These are phyloP conservation scores for Moringa oleifera DNA, from an alignment of 345 rosid genomes.

Conservation along the genomic window DNA sequence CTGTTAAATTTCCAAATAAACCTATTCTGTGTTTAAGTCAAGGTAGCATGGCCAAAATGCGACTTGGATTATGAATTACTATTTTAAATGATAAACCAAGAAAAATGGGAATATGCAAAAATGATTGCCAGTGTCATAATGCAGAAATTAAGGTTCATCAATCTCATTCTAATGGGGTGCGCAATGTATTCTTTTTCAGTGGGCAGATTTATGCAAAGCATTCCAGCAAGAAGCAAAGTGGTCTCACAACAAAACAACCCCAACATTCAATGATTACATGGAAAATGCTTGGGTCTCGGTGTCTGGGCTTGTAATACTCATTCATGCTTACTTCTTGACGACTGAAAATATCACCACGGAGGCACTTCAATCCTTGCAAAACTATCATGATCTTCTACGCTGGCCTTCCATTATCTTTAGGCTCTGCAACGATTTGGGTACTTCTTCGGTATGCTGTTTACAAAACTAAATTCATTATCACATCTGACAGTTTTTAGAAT, in stretches of 20 bases:
- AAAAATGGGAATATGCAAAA: no score
- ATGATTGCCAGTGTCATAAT: no score
- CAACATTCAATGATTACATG: slow-evolving; percentile 34
- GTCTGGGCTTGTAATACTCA: slow-evolving; percentile 17
- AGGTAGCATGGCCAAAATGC: no score
- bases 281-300: slow-evolving; percentile 35
- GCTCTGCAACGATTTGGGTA: slow-evolving; percentile 34
- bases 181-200: slow-evolving; percentile 17
- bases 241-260: slow-evolving; percentile 27
- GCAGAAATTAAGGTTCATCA: no score
- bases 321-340: slow-evolving; percentile 16
- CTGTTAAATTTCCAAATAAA: no score
- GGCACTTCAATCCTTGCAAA: slow-evolving; percentile 4
- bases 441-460: slow-evolving; percentile 27
- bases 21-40: no score
- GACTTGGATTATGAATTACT: no score
- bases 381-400: slow-evolving; percentile 7
- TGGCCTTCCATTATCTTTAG: slow-evolving; percentile 32
- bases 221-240: slow-evolving; percentile 41
- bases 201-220: slow-evolving; percentile 32
- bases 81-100: no score
- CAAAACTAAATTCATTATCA: no score
- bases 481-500: background rate
- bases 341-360: slow-evolving; percentile 17
- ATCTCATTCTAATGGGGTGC: no score